These are phyloP conservation scores for Sporisorium graminicola DNA, from an alignment of 1,284 basidiomycete species.

Conservation along the genomic window DNA sequence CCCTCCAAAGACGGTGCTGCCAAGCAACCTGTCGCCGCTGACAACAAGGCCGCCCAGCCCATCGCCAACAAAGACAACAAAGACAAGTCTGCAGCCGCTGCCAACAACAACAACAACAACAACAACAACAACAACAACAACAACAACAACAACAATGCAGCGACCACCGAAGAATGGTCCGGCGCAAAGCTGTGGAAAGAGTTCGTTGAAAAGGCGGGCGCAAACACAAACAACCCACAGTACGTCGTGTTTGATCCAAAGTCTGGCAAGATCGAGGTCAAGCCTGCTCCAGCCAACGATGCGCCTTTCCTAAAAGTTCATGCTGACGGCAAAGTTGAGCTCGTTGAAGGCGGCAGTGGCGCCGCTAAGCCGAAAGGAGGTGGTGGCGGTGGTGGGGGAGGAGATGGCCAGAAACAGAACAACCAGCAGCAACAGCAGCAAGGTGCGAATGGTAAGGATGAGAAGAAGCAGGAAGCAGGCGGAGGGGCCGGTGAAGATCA, in stretches of 20 bases:
- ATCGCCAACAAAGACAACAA: constrained; percentile 15
- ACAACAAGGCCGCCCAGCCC: background rate
- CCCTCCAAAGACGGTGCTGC: background rate
- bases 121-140: constrained; percentile 4
- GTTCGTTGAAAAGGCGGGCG: constrained; percentile 17
- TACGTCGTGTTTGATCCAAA: constrained; percentile 40
- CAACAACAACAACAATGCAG: background rate
- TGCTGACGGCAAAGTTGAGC: constrained; percentile 31
- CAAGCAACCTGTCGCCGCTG: background rate
- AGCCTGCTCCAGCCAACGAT: constrained; percentile 23
- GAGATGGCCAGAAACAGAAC: background rate
- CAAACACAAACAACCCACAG: constrained; percentile 9
- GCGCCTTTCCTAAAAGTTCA: constrained; percentile 30
- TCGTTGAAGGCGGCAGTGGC: constrained; percentile 18
- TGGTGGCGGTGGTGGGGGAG: background rate
- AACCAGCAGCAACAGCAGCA: constrained; percentile 4
- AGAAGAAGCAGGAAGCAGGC: constrained; percentile 17
- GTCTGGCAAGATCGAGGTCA: constrained; percentile 32
- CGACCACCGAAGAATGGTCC: constrained; percentile 21
- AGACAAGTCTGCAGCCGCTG: background rate
- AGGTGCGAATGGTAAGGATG: constrained; percentile 7
- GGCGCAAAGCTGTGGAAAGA: constrained; percentile 31
- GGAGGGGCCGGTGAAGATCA: background rate
- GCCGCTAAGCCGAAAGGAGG: background rate
- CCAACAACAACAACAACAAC: constrained; percentile 9